Evolutionary conservation across 257 asterid species (phyloP).

Genomic region (Thymus quinquecostatus): DNA sequence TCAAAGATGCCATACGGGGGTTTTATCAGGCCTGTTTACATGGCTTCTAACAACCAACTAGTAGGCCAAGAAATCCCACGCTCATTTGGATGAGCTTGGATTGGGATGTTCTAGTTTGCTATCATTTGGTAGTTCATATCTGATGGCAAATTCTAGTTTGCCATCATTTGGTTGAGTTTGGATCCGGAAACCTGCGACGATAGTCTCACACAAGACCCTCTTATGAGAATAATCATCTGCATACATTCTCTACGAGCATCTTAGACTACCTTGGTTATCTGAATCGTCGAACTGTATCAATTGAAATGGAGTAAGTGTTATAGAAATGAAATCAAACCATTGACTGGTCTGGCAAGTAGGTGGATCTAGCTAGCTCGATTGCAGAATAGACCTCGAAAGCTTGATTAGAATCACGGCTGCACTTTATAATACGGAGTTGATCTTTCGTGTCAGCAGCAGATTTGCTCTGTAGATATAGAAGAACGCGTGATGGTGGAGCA

Average conservation of each 20-base stretch:
- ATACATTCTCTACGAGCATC: not conserved
- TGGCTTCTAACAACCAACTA: too few relatives aligned
- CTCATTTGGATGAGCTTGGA: too few relatives aligned
- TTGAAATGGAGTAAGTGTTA: slow-evolving; percentile 20
- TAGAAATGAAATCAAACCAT: slow-evolving; percentile 51
- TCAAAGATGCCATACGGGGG: too few relatives aligned
- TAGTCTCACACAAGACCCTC: not conserved
- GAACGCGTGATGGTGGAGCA: slow-evolving; percentile 82
- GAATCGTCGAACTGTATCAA: not conserved
- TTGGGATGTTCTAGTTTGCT: too few relatives aligned
- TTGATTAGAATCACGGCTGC: slow-evolving; percentile 74
- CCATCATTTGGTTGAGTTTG: not conserved
- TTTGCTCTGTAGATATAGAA: slow-evolving; percentile 67
- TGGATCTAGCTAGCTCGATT: slow-evolving; percentile 76
- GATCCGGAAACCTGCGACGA: not conserved
- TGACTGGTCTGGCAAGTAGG: slow-evolving; percentile 63
- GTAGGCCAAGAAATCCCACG: too few relatives aligned
- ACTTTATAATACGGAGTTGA: slow-evolving; percentile 75
- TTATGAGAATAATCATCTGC: not conserved
- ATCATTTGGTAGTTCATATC: not conserved
- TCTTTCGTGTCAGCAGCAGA: slow-evolving; percentile 73
- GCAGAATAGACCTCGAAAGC: slow-evolving; percentile 82
- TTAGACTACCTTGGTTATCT: not conserved
- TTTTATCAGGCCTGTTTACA: too few relatives aligned
- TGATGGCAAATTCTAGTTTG: not conserved